Conservation (phyloP, 2,329 filamentous ascomycete genomes). For the Colletotrichum cuscutae region DNA sequence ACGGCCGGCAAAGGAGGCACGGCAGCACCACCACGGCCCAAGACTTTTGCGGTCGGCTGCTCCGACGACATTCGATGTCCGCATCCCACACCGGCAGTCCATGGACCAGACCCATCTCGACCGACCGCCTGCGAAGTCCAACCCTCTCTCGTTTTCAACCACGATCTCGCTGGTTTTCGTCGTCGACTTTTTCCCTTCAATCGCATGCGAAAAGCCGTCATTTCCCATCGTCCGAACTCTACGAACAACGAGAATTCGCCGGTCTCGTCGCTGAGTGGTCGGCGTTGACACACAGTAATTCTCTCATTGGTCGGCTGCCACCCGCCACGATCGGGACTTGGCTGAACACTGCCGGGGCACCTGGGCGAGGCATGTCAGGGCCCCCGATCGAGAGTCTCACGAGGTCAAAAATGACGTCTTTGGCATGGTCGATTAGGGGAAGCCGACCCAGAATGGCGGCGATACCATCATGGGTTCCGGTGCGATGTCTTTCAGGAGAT, state of each 20-base stretch:
- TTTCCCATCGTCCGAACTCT: slow-evolving; percentile 32
- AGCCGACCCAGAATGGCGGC: slow-evolving; percentile 10
- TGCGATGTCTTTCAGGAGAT: slow-evolving; percentile 8
- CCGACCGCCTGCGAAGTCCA: slow-evolving; percentile 9
- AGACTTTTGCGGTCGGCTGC: slow-evolving; percentile 17
- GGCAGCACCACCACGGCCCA: slow-evolving; percentile 9
- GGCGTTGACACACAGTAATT: slow-evolving; percentile 36
- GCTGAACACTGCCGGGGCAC: slow-evolving; percentile 33
- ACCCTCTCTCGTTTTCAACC: background rate
- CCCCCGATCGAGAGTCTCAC: slow-evolving; percentile 26
- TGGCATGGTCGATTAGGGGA: slow-evolving; percentile 17
- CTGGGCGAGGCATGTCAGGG: slow-evolving; percentile 29
- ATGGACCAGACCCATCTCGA: slow-evolving; percentile 26
- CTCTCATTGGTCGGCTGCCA: slow-evolving; percentile 34
- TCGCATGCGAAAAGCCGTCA: slow-evolving; percentile 29
- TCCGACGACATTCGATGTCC: slow-evolving; percentile 27
- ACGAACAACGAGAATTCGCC: slow-evolving; percentile 27
- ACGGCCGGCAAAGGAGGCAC: slow-evolving; percentile 4
- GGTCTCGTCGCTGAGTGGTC: slow-evolving; percentile 36
- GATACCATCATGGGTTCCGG: slow-evolving; percentile 15
- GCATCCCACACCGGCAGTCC: slow-evolving; percentile 29
- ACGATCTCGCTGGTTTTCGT: background rate
- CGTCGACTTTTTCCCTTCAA: slow-evolving; percentile 4
- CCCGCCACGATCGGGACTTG: slow-evolving; percentile 33
- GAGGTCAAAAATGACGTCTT: slow-evolving; percentile 33